Evolutionary conservation across 2,329 filamentous ascomycete species (phyloP), one percentile per base, ranked within the genome.

Genomic region (Beauveria sp.): DNA sequence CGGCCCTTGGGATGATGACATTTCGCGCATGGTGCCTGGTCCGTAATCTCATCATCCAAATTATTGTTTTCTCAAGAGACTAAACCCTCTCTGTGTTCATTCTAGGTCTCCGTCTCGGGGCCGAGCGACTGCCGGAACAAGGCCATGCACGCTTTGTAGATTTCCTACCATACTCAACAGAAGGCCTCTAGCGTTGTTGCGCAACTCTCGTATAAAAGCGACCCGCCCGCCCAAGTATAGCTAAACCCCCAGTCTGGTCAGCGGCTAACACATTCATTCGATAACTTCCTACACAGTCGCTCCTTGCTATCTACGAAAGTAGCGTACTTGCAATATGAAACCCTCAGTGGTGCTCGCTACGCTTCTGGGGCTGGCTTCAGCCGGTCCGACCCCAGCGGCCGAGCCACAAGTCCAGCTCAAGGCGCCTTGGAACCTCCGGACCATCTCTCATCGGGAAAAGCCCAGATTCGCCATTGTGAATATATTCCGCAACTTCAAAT

Each of bases 401-500:
- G 45, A 22, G 10, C n/a, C n/a, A 6, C 10, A 20, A 46, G 45
- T 46, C 45, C 45, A 46, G 20, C 75, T 67, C 85, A 84, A 20
- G 8, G 20, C 10, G 3, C 45, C 20, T 16, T 46, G 45, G 45
- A 46, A 46, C 20, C 45, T 46, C 3, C 45, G 20, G n/a, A 6
- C 45, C 45, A 46, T 46, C 20, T 22, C n/a, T 5, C 20, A 46
- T 46, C 45, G 45, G 8, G 9, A 18, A 4, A n/a, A n/a, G 10
- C n/a, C 45, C n/a, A 46, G 2, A 20, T 46, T 12, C 12, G n/a
- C 45, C 10, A 12, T 5, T 24, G 20, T 38, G 34, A 38, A 38
- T 38, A 3, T 38, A 6, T 5, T 46, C 45, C 20, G 45, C 45
- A 46, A 46, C 3, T 22, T 22, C 45, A 46, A 22, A 2, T 3